These are phyloP conservation scores for Blakeslea trispora DNA, from an alignment of 371 early-diverging fungal species.

Conservation along the genomic window DNA sequence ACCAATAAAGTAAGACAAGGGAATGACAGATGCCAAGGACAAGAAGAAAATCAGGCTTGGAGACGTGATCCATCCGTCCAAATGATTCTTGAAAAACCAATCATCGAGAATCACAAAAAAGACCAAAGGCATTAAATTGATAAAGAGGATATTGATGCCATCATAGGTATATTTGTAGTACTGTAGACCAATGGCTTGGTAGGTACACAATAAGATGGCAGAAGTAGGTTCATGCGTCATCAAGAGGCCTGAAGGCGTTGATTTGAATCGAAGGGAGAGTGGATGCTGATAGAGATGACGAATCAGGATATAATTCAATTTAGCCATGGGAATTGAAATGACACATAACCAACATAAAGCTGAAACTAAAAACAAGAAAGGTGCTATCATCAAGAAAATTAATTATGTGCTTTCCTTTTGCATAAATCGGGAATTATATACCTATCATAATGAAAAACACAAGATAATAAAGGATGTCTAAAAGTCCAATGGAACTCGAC, in stretches of 20 bases:
- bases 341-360: constrained; percentile 85
- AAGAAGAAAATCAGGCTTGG: constrained; percentile 74
- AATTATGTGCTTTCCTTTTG: background rate
- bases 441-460: constrained; percentile 52
- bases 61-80: constrained; percentile 56
- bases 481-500: constrained; percentile 36
- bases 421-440: constrained; percentile 17
- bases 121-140: constrained; percentile 87
- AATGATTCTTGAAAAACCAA: constrained; percentile 62
- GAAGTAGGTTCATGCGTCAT: constrained; percentile 31
- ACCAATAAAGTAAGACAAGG: constrained; percentile 95
- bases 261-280: constrained; percentile 70
- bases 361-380: constrained; percentile 75
- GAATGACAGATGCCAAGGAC: constrained; percentile 87
- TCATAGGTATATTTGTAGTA: constrained; percentile 94
- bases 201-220: constrained; percentile 76
- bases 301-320: constrained; percentile 76
- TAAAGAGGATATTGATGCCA: constrained; percentile 95
- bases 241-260: constrained; percentile 45
- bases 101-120: constrained; percentile 83
- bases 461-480: constrained; percentile 54
- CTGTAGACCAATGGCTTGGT: constrained; percentile 76
- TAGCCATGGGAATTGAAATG: constrained; percentile 92
- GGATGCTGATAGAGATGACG: constrained; percentile 78
- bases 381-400: constrained; percentile 49